Base-by-base conservation (phyloP, 2,329 filamentous ascomycete species). In the Fusarium irregulare region DNA sequence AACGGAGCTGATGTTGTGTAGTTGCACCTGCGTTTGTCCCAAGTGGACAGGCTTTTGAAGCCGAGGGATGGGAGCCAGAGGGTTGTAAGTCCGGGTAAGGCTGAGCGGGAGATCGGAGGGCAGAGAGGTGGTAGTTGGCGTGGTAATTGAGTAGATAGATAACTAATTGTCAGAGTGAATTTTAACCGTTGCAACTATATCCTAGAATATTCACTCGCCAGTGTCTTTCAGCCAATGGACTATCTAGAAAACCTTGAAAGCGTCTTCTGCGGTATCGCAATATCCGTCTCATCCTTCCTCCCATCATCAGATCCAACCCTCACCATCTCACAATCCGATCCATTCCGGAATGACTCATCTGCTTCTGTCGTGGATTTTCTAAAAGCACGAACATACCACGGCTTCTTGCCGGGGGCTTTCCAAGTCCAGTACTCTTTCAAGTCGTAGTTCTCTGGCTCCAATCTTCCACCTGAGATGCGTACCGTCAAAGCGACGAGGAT, bases 361-460 rank as follows among this genome's bases (percentile, higher is more conserved):
- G 27, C 32, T 50, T 7, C 40, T 8, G 7, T 41, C 13, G 37
- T 30, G 1, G 16, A 23, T 3, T 56, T 51, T 27, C 48, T 56
- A 2, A 69, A 25, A 3, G 40, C 67, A 12, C 64, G 64, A 1
- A 73, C 50, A 41, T 60, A 66, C 70, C 70, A 73, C 0, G 67
- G 67, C 2, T 66, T 73, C 23, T 45, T 60, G 7, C 70, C 70
- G 0, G 64, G 61, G 0, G 51, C 54, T n/a, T 59, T 73, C 71
- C 70, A 73, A 4, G 71, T 71, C 70, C 70, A 73, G 27, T 73
- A 71, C n/a, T 73, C 71, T 23, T 73, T 73, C n/a, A 66, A 23
- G 25, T 73, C 65, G 56, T 73, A 73, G 8, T 71, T 65, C 2
- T 53, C 56, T 2, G 70, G 71, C n/a, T 73, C 70, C 0, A 71